Conservation (phyloP, 768 basidiomycete genomes). For the Hirschioporus abietinus region DNA sequence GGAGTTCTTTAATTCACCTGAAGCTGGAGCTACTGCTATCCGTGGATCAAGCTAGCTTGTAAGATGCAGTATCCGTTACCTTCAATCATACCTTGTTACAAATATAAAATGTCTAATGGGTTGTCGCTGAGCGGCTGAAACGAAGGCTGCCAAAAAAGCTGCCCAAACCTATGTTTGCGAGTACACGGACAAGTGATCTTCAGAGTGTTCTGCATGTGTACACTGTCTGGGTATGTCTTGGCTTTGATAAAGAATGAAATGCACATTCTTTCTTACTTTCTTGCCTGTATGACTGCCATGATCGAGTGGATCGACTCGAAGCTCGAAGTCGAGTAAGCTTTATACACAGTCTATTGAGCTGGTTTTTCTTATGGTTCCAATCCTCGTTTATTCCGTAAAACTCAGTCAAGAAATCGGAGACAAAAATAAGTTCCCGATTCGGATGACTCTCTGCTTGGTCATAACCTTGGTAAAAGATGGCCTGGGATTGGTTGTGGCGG, state of each 20-base stretch:
- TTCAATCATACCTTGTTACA: too few relatives aligned
- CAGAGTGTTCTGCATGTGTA: too few relatives aligned
- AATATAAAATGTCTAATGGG: not conserved
- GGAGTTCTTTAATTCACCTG: too few relatives aligned
- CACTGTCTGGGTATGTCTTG: not conserved
- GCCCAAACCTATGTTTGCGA: too few relatives aligned
- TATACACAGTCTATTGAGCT: too few relatives aligned
- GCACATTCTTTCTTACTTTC: not conserved
- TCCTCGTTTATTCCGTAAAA: not conserved
- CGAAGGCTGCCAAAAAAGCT: not conserved
- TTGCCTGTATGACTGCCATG: not conserved
- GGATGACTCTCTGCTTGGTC: not conserved
- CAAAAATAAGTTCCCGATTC: not conserved
- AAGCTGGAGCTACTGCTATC: too few relatives aligned
- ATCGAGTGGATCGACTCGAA: not conserved
- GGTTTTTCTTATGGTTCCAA: not conserved
- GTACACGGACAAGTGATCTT: too few relatives aligned
- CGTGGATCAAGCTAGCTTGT: too few relatives aligned
- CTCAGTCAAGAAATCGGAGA: not conserved
- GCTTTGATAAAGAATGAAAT: not conserved
- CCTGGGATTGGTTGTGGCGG: not conserved
- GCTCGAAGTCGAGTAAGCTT: too few relatives aligned
- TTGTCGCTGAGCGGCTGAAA: not conserved
- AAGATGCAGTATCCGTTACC: too few relatives aligned
- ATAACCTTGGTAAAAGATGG: not conserved